Evolutionary conservation across 139 green algal genomes (phyloP), one percentile per base, ranked within the genome.

Genomic region (Pseudopediastrum boryanum): DNA sequence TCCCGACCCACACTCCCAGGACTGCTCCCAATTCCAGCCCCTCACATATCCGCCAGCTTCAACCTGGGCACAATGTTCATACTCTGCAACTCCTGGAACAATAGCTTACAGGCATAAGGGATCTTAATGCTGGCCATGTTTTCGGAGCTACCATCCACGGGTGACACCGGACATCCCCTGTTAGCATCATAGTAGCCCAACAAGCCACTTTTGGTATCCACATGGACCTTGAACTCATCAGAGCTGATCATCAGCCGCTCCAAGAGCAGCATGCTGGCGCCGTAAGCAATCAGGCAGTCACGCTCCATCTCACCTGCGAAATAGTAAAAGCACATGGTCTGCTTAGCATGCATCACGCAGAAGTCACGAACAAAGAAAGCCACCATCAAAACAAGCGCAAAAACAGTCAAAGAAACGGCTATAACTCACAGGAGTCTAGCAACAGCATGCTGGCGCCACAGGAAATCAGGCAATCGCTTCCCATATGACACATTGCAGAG

Each of bases 161-260:
- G 86, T 56, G 74, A 95, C 76, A 97, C 73, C n/a, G 89, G 82
- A n/a, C 77, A 83, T 64, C 83, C 78, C 29, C 81, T 73, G 36
- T 88, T 75, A 3, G 91, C 89, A 80, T 98, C 88, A 82, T 76
- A 97, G 85, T 97, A 98, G 4, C 94, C 96, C 82, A 99, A 84
- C 79, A 99, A 85, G 0, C 97, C 96, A 65, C 91, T 98, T 78
- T 95, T 90, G 12, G 88, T 94, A 91, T 98, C 98, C 21, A 99
- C 96, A 71, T 99, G 94, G 36, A 77, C 91, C 69, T 96, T 87
- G 80, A 98, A 99, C 77, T 98, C 85, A 83, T 99, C 97, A 13
- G 80, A 93, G 69, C 82, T 93, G 77, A 98, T 97, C 95, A 99
- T 99, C 39, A 99, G 90, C 13, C 97, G 92, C 85, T 99, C 96